Evolutionary conservation across 1,139 yeast species (phyloP).

Genomic region (Pichia terricola): DNA sequence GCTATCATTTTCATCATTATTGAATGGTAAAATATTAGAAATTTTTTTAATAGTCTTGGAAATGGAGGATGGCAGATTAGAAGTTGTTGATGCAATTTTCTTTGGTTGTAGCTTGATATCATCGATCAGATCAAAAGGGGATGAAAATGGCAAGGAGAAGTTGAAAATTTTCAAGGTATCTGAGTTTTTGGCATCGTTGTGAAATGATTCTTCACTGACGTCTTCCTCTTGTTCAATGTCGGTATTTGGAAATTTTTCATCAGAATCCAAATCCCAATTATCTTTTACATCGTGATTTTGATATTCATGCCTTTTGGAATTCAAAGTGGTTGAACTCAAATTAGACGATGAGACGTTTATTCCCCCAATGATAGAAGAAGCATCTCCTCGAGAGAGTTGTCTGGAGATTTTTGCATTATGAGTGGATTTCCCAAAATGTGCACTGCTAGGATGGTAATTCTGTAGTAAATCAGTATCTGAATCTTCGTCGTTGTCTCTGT

Average conservation of each 20-base stretch:
- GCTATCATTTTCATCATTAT: too few relatives aligned
- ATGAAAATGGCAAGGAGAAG: slow-evolving; percentile 9
- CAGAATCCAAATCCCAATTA: background rate
- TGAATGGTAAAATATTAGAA: slow-evolving; percentile 1
- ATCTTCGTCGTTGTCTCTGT: too few relatives aligned
- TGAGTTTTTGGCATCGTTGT: too few relatives aligned
- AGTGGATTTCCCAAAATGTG: background rate
- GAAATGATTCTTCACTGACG: too few relatives aligned
- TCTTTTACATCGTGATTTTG: slow-evolving; percentile 8
- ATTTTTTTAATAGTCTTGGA: background rate
- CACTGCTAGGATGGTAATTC: too few relatives aligned
- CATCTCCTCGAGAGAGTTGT: slow-evolving; percentile 11
- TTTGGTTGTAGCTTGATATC: background rate
- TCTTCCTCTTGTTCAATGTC: slow-evolving; percentile 1
- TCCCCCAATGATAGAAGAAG: slow-evolving; percentile 19
- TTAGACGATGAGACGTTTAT: background rate
- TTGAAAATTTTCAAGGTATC: slow-evolving; percentile 4
- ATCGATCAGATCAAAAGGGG: background rate
- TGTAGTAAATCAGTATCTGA: too few relatives aligned
- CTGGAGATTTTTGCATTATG: background rate
- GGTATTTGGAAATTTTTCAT: background rate
- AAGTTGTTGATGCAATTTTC: background rate
- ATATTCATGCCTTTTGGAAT: background rate
- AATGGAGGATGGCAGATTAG: background rate
- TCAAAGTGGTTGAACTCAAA: background rate